Percentiles rank a stretch among this genome's conserved stretches.
phyloP scores from a whole-genome alignment of 768 basidiomycete species.

The Pleurotus cornucopiae region DNA sequence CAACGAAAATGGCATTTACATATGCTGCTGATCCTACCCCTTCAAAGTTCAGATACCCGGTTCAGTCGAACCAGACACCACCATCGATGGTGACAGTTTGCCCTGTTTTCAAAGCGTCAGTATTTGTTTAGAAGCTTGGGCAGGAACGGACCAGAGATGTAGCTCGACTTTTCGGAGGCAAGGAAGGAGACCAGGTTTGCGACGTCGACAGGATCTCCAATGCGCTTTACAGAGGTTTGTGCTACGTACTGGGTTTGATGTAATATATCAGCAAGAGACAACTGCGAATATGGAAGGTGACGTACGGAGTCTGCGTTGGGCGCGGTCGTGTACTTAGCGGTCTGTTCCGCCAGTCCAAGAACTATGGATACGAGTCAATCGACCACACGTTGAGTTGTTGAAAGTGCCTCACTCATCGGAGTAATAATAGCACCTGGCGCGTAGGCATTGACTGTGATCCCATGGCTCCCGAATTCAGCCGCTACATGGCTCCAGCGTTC shows the following conservation, averaged over 20 bases:
- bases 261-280: background rate
- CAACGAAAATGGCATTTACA: too few species aligned
- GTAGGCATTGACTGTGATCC: too few species aligned
- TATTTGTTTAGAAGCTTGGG: background rate
- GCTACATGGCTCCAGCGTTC: too few species aligned
- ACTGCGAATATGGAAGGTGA: background rate
- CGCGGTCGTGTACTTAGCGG: background rate
- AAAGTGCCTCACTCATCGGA: too few species aligned
- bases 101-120: background rate
- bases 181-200: slow-evolving; percentile 33
- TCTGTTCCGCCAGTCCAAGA: background rate
- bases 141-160: slow-evolving; percentile 26
- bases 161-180: slow-evolving; percentile 26
- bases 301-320: background rate
- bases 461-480: too few species aligned
- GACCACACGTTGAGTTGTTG: background rate
- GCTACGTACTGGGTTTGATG: slow-evolving; percentile 9
- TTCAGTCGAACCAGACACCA: slow-evolving; percentile 7
- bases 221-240: slow-evolving; percentile 8
- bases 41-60: background rate
- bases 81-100: slow-evolving; percentile 7
- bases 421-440: too few species aligned
- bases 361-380: background rate
- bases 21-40: too few species aligned
- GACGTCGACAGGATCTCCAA: slow-evolving; percentile 24